Evolutionary conservation across 1,284 basidiomycete genomes (phyloP), one percentile per base, ranked within the genome.

Genomic region (Tilletia caries): DNA sequence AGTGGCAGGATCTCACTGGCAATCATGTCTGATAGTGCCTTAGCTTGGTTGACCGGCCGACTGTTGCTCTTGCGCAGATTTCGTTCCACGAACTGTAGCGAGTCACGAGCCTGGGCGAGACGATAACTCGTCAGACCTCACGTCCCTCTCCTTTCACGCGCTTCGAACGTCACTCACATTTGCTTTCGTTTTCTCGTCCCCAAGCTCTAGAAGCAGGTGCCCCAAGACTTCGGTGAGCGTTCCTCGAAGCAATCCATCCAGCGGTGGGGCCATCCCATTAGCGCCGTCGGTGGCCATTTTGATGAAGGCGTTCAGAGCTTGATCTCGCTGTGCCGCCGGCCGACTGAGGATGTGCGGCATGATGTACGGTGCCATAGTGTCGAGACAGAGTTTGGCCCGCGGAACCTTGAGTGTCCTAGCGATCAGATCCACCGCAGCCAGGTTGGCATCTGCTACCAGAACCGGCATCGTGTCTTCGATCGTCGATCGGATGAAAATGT

Each of bases 401-500:
- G 74, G 71, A 37, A 71, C 70, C 44, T 74, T 72, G 5, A 80
- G 72, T 1, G 76, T 76, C 18, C 67, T 67, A 1, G 81, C 81
- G 29, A 83, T 75, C 13, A 75, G 69, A 54, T 74, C 71, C 50
- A 82, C 70, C 68, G 73, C 72, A 34, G 68, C 69, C 23, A 68
- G 68, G 18, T 71, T 69, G n/a, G 73, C 68, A 8, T 65, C 60
- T 41, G 73, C 74, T 37, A 75, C 73, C 68, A 76, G 73, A 23
- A 72, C 69, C 62, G 81, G 81, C 8, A 83, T 66, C 4, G 78
- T 81, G 41, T 73, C 76, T 29, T 73, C 67, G n/a, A 80, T 73
- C 10, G 81, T 82, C 10, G 75, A 67, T 33, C 76, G 77, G 67
- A 83, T 71, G 68, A 83, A 83, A 8, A 75, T 77, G 67, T 72